Conservation (phyloP, 1,139 yeast genomes). For the Ogataea hybrid region DNA sequence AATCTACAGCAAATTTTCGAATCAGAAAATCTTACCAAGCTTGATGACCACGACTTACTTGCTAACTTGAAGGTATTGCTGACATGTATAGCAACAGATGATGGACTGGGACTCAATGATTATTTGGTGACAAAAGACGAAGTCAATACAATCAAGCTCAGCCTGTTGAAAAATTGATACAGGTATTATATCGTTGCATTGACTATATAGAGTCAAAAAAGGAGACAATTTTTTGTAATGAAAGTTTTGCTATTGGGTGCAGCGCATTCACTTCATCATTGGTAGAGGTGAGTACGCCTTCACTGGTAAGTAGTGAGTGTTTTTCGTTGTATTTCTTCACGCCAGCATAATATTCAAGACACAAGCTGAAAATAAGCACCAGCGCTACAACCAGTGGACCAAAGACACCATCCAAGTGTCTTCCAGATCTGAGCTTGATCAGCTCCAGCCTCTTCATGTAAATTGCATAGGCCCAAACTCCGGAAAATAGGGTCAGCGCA, state of each 20-base stretch:
- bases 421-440: slow-evolving; percentile 79
- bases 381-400: slow-evolving; percentile 83
- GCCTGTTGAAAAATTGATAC: slow-evolving; percentile 18
- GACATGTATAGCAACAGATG: slow-evolving; percentile 28
- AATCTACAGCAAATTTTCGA: slow-evolving; percentile 51
- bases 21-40: slow-evolving; percentile 26
- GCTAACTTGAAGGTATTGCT: slow-evolving; percentile 33
- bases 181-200: too few species aligned
- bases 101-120: slow-evolving; percentile 19
- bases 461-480: slow-evolving; percentile 85
- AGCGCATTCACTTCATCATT: slow-evolving; percentile 20
- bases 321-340: slow-evolving; percentile 41
- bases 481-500: slow-evolving; percentile 74
- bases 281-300: slow-evolving; percentile 7
- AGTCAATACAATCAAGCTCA: slow-evolving; percentile 27
- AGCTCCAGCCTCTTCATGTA: slow-evolving; percentile 69
- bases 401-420: slow-evolving; percentile 81
- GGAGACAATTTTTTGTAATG: slow-evolving; percentile 25
- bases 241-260: slow-evolving; percentile 28
- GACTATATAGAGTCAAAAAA: slow-evolving; percentile 21
- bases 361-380: slow-evolving; percentile 65
- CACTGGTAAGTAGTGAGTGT: slow-evolving; percentile 17
- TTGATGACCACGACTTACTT: slow-evolving; percentile 31
- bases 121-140: slow-evolving; percentile 24
- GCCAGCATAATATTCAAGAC: slow-evolving; percentile 71